Percentiles rank a stretch among this genome's conserved stretches.
Conservation (phyloP, 345 rosid species). For the Gossypium sturtianum region DNA sequence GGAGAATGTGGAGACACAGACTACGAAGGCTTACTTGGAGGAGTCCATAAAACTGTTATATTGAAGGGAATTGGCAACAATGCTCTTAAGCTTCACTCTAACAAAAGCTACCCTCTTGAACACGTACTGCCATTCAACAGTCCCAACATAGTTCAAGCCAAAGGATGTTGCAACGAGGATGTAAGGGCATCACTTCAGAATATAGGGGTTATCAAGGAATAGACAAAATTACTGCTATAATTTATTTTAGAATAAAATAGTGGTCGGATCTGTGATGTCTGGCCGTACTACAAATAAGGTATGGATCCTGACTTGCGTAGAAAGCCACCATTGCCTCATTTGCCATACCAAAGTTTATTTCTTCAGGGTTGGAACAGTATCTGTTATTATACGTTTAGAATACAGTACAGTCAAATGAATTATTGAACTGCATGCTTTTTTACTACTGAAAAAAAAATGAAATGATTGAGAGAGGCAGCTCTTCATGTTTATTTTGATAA, state of each 20-base stretch:
- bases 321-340: neutral
- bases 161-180: slow-evolving; percentile 22
- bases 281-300: neutral
- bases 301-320: neutral
- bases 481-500: neutral
- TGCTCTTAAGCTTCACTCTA: slow-evolving; percentile 36
- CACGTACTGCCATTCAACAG: slow-evolving; percentile 46
- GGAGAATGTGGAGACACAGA: slow-evolving; percentile 78
- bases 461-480: neutral
- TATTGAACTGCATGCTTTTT: neutral
- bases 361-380: neutral
- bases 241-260: neutral
- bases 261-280: neutral
- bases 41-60: slow-evolving; percentile 53
- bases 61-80: slow-evolving; percentile 45
- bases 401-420: neutral
- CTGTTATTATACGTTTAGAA: neutral
- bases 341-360: too few relatives aligned
- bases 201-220: slow-evolving; percentile 27
- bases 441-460: neutral
- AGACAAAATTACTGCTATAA: neutral
- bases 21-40: slow-evolving; percentile 70
- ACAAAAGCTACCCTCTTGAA: slow-evolving; percentile 59
- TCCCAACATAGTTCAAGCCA: slow-evolving; percentile 37
- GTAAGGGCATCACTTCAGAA: slow-evolving; percentile 35